Evolutionary conservation across 495 filamentous ascomycete species (phyloP).

Genomic region (Lentithecium fluviatile): DNA sequence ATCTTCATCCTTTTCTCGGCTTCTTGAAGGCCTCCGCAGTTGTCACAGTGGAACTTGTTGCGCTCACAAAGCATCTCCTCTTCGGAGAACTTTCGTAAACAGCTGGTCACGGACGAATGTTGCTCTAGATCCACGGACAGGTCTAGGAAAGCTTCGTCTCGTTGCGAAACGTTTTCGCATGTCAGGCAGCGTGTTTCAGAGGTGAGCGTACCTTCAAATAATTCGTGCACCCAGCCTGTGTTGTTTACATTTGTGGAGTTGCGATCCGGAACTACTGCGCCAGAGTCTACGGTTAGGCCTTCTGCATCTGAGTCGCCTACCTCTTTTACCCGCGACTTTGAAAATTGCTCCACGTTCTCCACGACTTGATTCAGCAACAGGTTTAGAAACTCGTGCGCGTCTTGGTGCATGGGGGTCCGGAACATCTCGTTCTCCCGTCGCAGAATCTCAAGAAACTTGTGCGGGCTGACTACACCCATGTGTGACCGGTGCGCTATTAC

Average conservation of each 20-base stretch:
- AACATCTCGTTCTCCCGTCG: slow-evolving; percentile 97
- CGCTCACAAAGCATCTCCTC: slow-evolving; percentile 98
- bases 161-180: slow-evolving; percentile 90
- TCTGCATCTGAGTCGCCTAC: slow-evolving; percentile 12
- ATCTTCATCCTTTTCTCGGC: slow-evolving; percentile 99
- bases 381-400: slow-evolving; percentile 96
- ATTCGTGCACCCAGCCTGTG: slow-evolving; percentile 86
- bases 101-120: slow-evolving; percentile 94
- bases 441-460: slow-evolving; percentile 89
- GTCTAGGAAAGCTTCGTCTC: slow-evolving; percentile 93
- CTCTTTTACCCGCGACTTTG: slow-evolving; percentile 48
- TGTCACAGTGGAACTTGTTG: slow-evolving; percentile 98
- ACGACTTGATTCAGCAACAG: slow-evolving; percentile 95
- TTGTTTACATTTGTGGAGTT: slow-evolving; percentile 19
- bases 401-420: slow-evolving; percentile 92
- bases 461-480: slow-evolving; percentile 88
- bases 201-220: slow-evolving; percentile 91
- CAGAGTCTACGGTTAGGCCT: slow-evolving; percentile 21
- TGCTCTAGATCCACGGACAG: slow-evolving; percentile 94
- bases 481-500: slow-evolving; percentile 77
- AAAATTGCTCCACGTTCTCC: slow-evolving; percentile 83
- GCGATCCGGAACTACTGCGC: slow-evolving; percentile 23
- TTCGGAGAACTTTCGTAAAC: slow-evolving; percentile 90
- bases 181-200: slow-evolving; percentile 97
- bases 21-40: slow-evolving; percentile 94